A percentile compares a stretch with the other conserved stretches of the same genome.
Evolutionary conservation across 2,329 filamentous ascomycete genomes (phyloP).

Genomic region (Botrytis fragariae): DNA sequence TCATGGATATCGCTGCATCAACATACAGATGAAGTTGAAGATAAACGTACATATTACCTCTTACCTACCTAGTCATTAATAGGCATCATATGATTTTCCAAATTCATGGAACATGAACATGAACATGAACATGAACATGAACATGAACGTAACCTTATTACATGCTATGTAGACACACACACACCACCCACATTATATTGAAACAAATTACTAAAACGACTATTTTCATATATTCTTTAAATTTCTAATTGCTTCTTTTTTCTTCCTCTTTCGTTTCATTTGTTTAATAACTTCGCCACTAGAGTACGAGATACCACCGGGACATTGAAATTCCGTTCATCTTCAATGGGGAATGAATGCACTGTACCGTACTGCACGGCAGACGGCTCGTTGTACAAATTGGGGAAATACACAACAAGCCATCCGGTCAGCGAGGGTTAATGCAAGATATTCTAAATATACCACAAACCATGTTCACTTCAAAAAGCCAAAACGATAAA

Average conservation of each 20-base stretch:
- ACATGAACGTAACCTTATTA: not conserved
- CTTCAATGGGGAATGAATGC: not conserved
- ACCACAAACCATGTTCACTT: not conserved
- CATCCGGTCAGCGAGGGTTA: not conserved
- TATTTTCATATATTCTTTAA: not conserved
- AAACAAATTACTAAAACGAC: not conserved
- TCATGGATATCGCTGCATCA: not conserved
- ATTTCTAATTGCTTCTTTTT: too few relatives aligned
- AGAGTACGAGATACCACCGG: not conserved
- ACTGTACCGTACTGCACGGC: not conserved
- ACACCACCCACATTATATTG: not conserved
- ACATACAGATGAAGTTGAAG: not conserved
- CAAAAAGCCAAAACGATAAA: not conserved
- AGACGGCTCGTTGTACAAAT: slow-evolving; percentile 16
- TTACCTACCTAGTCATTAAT: not conserved
- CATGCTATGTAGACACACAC: too few relatives aligned
- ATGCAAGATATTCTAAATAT: slow-evolving; percentile 16
- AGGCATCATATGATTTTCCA: not conserved
- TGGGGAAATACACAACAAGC: slow-evolving; percentile 10
- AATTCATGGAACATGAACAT: not conserved
- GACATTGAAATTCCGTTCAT: not conserved
- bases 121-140: too few relatives aligned
- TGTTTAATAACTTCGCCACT: not conserved
- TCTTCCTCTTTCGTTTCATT: not conserved
- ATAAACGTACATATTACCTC: not conserved